phyloP scores from a whole-genome alignment of 306 rosid species.

The Acacia crassicarpa region DNA sequence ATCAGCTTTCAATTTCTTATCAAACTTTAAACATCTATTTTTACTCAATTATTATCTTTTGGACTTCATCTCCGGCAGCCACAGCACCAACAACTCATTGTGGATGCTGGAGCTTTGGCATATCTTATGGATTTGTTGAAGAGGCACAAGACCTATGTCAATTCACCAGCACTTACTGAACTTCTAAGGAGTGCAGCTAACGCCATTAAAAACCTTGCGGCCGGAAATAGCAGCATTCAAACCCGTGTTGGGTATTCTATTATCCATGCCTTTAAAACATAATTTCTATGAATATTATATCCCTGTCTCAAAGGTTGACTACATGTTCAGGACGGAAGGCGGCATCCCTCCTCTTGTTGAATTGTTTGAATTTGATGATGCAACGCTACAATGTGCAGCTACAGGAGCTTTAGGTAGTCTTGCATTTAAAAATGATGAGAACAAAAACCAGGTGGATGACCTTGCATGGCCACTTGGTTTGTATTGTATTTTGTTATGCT shows the following conservation, averaged over 20 bases:
- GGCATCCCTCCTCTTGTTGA: slow-evolving; percentile 73
- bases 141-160: slow-evolving; percentile 25
- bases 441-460: slow-evolving; percentile 53
- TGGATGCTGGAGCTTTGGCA: slow-evolving; percentile 61
- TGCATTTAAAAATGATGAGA: slow-evolving; percentile 60
- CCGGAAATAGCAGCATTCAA: slow-evolving; percentile 51
- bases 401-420: slow-evolving; percentile 62
- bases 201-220: slow-evolving; percentile 52
- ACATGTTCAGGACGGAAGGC: slow-evolving; percentile 56
- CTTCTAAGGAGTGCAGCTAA: slow-evolving; percentile 59
- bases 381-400: slow-evolving; percentile 62
- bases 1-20: not conserved
- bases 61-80: slow-evolving; percentile 40
- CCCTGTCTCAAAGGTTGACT: not conserved
- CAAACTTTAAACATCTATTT: not conserved
- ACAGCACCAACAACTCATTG: slow-evolving; percentile 52
- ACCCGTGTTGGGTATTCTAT: slow-evolving; percentile 51
- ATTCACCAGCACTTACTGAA: slow-evolving; percentile 32
- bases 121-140: slow-evolving; percentile 51
- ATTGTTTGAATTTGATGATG: slow-evolving; percentile 51
- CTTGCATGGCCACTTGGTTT: not conserved
- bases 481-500: not conserved
- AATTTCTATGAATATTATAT: not conserved
- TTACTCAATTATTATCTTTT: slow-evolving; percentile 7
- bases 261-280: not conserved